Conservation (phyloP, 2,329 filamentous ascomycete species). For the Fusarium nodosum region DNA sequence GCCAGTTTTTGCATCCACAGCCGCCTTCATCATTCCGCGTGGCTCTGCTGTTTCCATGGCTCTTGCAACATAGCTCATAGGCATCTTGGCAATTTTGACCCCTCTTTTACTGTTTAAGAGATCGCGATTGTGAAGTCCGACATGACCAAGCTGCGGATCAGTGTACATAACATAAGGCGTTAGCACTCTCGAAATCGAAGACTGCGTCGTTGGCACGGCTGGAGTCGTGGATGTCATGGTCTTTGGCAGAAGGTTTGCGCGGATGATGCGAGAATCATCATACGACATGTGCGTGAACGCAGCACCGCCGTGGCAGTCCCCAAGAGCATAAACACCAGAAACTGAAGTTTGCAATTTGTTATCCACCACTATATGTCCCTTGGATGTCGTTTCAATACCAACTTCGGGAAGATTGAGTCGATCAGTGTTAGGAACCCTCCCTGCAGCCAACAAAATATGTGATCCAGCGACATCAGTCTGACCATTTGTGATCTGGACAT, state of each 20-base stretch:
- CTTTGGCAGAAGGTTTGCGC: conserved; percentile 58
- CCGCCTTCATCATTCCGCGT: conserved; percentile 66
- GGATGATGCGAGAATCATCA: conserved; percentile 67
- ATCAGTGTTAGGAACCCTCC: conserved; percentile 65
- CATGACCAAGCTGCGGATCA: conserved; percentile 66
- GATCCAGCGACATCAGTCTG: conserved; percentile 54
- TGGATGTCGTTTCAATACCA: conserved; percentile 57
- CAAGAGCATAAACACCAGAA: conserved; percentile 61
- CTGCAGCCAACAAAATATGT: conserved; percentile 65
- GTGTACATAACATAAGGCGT: conserved; percentile 66
- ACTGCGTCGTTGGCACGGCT: conserved; percentile 46
- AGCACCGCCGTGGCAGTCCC: conserved; percentile 65
- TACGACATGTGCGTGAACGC: conserved; percentile 70
- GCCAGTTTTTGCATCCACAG: conserved; percentile 62
- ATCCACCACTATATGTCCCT: conserved; percentile 61
- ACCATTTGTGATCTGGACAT: conserved; percentile 38
- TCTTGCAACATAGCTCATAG: conserved; percentile 64
- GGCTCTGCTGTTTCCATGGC: conserved; percentile 66
- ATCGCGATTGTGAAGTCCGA: conserved; percentile 62
- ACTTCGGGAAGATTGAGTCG: conserved; percentile 57
- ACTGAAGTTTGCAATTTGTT: conserved; percentile 60
- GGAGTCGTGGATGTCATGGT: conserved; percentile 46
- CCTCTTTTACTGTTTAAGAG: conserved; percentile 49
- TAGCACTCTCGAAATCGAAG: conserved; percentile 50
- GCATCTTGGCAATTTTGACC: conserved; percentile 63